These are phyloP conservation scores for Mortierella hygrophila DNA, from an alignment of 192 early-diverging fungal genomes.

Conservation along the genomic window DNA sequence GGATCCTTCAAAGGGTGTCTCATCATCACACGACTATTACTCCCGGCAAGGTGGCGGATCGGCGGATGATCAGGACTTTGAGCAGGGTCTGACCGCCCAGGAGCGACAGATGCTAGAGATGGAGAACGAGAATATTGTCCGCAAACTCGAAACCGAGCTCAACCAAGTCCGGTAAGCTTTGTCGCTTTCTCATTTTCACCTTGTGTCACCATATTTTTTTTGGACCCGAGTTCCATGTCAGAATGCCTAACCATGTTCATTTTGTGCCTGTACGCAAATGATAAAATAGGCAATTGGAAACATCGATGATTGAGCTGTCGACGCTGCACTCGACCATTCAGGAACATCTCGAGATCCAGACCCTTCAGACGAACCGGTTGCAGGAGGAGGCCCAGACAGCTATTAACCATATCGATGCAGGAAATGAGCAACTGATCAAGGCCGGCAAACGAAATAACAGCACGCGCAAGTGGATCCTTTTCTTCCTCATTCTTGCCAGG, in stretches of 20 bases:
- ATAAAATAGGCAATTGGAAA: constrained; percentile 67
- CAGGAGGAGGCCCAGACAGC: constrained; percentile 80
- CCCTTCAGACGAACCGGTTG: constrained; percentile 77
- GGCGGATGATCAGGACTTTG: constrained; percentile 63
- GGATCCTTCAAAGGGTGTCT: constrained; percentile 16
- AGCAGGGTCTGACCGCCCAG: constrained; percentile 60
- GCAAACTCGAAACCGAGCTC: constrained; percentile 77
- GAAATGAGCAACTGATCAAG: constrained; percentile 74
- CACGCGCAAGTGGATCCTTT: constrained; percentile 81
- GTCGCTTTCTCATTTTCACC: not conserved
- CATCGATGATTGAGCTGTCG: constrained; percentile 79
- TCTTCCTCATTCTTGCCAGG: constrained; percentile 74
- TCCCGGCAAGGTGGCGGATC: constrained; percentile 7
- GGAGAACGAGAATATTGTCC: constrained; percentile 78
- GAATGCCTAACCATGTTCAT: not conserved
- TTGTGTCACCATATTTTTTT: not conserved
- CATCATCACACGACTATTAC: constrained; percentile 46
- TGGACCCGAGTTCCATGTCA: not conserved
- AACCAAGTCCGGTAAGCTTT: constrained; percentile 67
- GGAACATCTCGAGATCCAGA: constrained; percentile 79
- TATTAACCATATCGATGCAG: constrained; percentile 70
- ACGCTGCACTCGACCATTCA: constrained; percentile 77
- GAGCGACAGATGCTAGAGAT: constrained; percentile 74
- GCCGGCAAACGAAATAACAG: constrained; percentile 73
- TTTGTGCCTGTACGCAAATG: not conserved